A percentile compares a stretch with the other conserved stretches of the same genome.
These are phyloP conservation scores for Hortaea werneckii DNA, from an alignment of 2,329 filamentous ascomycete genomes.

Conservation along the genomic window DNA sequence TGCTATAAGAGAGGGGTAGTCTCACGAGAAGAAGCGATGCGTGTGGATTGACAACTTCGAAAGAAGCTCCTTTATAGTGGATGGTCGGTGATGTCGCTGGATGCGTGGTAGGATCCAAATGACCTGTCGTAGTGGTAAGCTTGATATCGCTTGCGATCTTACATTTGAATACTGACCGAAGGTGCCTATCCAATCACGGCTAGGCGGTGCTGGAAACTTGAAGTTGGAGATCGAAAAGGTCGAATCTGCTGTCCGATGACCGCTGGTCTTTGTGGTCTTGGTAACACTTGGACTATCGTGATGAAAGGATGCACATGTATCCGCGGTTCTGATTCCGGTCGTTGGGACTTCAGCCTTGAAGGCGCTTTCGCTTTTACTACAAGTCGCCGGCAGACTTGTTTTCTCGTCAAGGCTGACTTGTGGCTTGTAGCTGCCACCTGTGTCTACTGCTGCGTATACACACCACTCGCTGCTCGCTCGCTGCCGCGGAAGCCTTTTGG, in stretches of 20 bases:
- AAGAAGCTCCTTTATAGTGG: conserved; percentile 23
- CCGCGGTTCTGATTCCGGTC: too few species aligned
- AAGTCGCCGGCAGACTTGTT: too few species aligned
- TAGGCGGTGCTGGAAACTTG: conserved; percentile 21
- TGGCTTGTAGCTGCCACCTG: not conserved
- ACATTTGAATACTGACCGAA: conserved; percentile 15
- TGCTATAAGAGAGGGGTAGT: not conserved
- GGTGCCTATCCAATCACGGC: conserved; percentile 17
- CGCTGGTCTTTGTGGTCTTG: too few species aligned
- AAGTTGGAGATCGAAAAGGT: conserved; percentile 18
- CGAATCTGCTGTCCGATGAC: conserved; percentile 10
- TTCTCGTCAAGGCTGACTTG: too few species aligned
- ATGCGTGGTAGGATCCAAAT: conserved; percentile 11
- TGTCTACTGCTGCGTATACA: conserved; percentile 21
- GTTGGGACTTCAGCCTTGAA: too few species aligned
- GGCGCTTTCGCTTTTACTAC: too few species aligned
- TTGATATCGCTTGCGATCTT: too few species aligned
- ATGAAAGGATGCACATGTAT: too few species aligned
- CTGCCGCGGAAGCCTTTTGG: conserved; percentile 21
- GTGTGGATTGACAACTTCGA: conserved; percentile 27
- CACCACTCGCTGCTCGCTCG: conserved; percentile 15
- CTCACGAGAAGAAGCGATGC: conserved; percentile 19
- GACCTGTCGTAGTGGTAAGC: conserved; percentile 11
- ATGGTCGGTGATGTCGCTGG: conserved; percentile 18
- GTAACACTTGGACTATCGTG: too few species aligned